Base-by-base conservation (phyloP, 805 yeast genomes). In the Pichia manshurica region DNA sequence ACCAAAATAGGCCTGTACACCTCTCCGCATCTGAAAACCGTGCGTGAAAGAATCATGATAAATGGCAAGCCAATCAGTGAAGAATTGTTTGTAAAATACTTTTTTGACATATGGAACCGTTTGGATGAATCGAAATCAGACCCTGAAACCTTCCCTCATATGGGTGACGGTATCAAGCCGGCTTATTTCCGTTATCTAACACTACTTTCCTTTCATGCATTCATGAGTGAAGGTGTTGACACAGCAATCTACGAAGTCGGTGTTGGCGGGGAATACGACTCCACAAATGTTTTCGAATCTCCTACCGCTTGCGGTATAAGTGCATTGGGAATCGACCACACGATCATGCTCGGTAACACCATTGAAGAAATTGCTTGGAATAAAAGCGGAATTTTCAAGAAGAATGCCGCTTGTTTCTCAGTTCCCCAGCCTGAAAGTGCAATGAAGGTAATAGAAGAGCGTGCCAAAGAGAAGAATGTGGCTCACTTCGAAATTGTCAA, bases 211-310 rank as follows among this genome's bases (percentile, higher is more conserved):
- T 93, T 89, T 70, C 96, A 95, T 63, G 84, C 88, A 0, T 95
- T 95, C 57, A 63, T 87, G 67, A 74, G 78, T 46, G 99, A 93
- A 66, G 84, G 86, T 2, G 90, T 93, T n/a, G 86, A 89, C 60
- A 78, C 96, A 32, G 97, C 98, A 12, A 83, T 93, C 34, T 89
- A 87, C 61, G 99, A 93, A 64, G 99, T 95, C 28, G 99, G 99
- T 20, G 96, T 93, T 42, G 99, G 99, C 25, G 99, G 99, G 6
- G 95, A 87, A 61, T 88, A 81, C 59, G 99, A 93, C 65, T 87
- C 96, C n/a, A 93, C 99, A 12, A 93, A 93, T 62, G 77, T 93
- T 2, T 78, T 93, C 42, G 79, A 74, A 38, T 68, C 72, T 38
- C 98, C 99, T 17, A 77, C 86, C 0, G 90, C 81, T 1, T 82